These are phyloP conservation scores for Striga hermonthica DNA, from an alignment of 305 asterid genomes.

Conservation along the genomic window DNA sequence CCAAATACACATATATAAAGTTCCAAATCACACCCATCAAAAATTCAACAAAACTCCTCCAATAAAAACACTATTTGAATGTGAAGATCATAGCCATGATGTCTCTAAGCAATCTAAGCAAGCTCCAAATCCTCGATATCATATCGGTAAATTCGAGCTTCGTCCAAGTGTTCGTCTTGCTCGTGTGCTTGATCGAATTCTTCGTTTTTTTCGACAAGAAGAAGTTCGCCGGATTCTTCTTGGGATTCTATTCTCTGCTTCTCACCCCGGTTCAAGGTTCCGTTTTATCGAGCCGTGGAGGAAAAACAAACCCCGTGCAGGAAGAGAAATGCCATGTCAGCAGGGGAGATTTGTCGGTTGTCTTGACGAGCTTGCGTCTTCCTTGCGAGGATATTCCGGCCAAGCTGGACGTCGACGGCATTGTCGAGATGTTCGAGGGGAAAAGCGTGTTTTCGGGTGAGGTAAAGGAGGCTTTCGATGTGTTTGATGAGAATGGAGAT, in stretches of 20 bases:
- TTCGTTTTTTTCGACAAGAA: constrained; percentile 33
- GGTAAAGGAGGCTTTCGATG: constrained; percentile 52
- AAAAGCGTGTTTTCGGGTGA: constrained; percentile 39
- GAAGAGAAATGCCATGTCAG: constrained; percentile 14
- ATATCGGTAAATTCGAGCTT: not conserved
- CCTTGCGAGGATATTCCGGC: constrained; percentile 30
- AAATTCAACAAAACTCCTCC: too few species aligned
- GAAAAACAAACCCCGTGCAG: not conserved
- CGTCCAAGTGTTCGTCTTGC: constrained; percentile 28
- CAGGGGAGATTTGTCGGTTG: not conserved
- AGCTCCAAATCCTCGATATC: constrained; percentile 24
- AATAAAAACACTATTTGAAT: too few species aligned
- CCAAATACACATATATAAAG: too few species aligned
- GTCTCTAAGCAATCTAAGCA: constrained; percentile 29
- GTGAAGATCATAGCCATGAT: constrained; percentile 24
- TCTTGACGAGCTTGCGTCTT: constrained; percentile 38
- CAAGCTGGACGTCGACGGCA: constrained; percentile 29
- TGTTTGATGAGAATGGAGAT: constrained; percentile 56
- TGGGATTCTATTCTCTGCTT: constrained; percentile 20
- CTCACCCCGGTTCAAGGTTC: not conserved
- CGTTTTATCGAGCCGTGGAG: not conserved
- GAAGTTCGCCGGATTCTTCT: constrained; percentile 32
- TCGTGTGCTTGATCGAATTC: constrained; percentile 38
- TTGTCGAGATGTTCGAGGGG: constrained; percentile 41
- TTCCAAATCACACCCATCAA: too few species aligned